phyloP scores from a whole-genome alignment of 805 yeast species.

The Ogataea siamensis region DNA sequence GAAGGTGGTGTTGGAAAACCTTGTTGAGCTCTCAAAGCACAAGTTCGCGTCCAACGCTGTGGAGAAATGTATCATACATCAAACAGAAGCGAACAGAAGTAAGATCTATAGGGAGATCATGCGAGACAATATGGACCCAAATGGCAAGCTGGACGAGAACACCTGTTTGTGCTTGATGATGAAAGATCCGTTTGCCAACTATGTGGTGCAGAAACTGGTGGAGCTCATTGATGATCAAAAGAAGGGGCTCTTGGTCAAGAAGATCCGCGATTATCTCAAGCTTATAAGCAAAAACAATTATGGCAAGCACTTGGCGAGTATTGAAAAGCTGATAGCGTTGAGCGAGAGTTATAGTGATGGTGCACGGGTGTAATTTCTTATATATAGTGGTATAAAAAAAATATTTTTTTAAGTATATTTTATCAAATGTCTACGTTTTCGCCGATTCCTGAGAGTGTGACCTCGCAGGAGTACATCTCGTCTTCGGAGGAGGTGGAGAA shows the following conservation, averaged over 20 bases:
- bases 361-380: slow-evolving; percentile 7
- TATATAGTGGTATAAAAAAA: slow-evolving; percentile 2
- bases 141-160: slow-evolving; percentile 52
- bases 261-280: slow-evolving; percentile 77
- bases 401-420: neutral
- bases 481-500: slow-evolving; percentile 13
- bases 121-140: slow-evolving; percentile 44
- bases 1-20: slow-evolving; percentile 57
- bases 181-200: slow-evolving; percentile 97
- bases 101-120: slow-evolving; percentile 65
- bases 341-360: slow-evolving; percentile 41
- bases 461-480: slow-evolving; percentile 16
- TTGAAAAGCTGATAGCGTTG: slow-evolving; percentile 65
- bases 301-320: slow-evolving; percentile 82
- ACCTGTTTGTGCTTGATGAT: slow-evolving; percentile 85
- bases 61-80: slow-evolving; percentile 84
- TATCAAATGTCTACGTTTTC: slow-evolving; percentile 12
- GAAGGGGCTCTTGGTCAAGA: slow-evolving; percentile 64
- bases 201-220: slow-evolving; percentile 92
- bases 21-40: slow-evolving; percentile 83
- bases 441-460: slow-evolving; percentile 20
- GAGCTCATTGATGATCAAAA: slow-evolving; percentile 73
- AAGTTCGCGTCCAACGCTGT: slow-evolving; percentile 98
- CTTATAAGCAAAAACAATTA: slow-evolving; percentile 64
- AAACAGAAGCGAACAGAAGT: slow-evolving; percentile 60